These are phyloP conservation scores for Cyclotella baltica DNA, from an alignment of 108 stramenopile species.

Conservation along the genomic window DNA sequence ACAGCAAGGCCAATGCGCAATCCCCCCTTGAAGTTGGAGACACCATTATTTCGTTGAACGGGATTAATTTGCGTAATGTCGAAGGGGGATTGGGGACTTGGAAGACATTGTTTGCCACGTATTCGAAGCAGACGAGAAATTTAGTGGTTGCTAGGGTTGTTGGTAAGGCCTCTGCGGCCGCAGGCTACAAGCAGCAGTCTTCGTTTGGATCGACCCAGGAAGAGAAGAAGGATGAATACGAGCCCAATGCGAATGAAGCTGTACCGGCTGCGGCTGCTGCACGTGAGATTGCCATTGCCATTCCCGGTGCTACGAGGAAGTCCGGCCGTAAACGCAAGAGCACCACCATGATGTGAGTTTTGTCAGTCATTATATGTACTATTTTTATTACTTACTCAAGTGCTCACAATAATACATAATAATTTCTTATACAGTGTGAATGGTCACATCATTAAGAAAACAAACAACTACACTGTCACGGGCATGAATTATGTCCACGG, in stretches of 20 bases:
- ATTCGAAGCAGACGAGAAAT: background rate
- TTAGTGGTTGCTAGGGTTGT: background rate
- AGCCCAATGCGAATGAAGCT: slow-evolving; percentile 1
- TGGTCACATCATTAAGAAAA: slow-evolving; percentile 60
- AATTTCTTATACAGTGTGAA: too few species aligned
- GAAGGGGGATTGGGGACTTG: background rate
- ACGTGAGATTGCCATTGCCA: too few species aligned
- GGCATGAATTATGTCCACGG: slow-evolving; percentile 53
- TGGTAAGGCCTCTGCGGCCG: background rate
- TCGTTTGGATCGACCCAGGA: slow-evolving; percentile 11
- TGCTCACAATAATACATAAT: too few species aligned
- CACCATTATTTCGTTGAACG: background rate
- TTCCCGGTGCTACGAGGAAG: slow-evolving; percentile 52
- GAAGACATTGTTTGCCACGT: background rate
- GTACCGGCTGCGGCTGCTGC: background rate
- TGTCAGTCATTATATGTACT: too few species aligned
- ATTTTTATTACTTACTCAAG: too few species aligned
- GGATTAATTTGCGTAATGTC: background rate
- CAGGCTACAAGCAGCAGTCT: slow-evolving; percentile 8
- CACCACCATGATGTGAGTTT: too few species aligned
- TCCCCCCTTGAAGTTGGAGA: background rate
- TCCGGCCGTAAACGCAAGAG: slow-evolving; percentile 53
- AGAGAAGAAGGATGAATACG: slow-evolving; percentile 16
- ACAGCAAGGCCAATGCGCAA: background rate
- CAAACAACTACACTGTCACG: slow-evolving; percentile 64